Evolutionary conservation across 495 filamentous ascomycete genomes (phyloP).

Genomic region (Podospora australis): DNA sequence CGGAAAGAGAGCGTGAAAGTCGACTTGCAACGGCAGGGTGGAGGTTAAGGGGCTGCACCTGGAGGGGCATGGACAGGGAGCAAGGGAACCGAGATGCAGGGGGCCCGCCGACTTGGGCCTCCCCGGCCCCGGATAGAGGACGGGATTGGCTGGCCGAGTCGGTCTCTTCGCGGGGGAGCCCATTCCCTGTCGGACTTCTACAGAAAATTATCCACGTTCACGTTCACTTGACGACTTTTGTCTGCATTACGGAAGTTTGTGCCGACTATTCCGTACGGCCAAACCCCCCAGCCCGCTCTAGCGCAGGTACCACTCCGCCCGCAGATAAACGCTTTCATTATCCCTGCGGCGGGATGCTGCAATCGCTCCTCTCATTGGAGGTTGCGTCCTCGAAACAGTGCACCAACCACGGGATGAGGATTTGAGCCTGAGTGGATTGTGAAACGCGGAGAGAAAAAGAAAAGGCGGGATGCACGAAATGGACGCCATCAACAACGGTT

Average conservation of each 20-base stretch:
- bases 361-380: neutral
- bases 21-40: neutral
- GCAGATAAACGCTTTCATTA: neutral
- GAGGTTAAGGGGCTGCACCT: constrained; percentile 1
- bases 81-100: constrained; percentile 1
- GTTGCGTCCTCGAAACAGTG: constrained; percentile 5
- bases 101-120: neutral
- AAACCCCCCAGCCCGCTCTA: constrained; percentile 2
- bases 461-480: constrained; percentile 1
- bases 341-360: neutral
- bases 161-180: neutral
- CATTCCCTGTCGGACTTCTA: neutral
- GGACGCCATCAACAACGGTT: too few species aligned
- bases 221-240: too few species aligned
- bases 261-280: neutral
- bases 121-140: neutral
- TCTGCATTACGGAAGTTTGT: neutral
- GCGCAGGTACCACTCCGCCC: constrained; percentile 1
- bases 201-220: neutral
- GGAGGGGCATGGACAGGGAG: constrained; percentile 1
- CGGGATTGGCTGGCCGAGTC: neutral
- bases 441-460: constrained; percentile 8
- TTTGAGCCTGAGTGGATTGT: neutral
- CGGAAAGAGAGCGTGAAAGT: neutral
- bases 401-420: constrained; percentile 6